A percentile compares a stretch with the other conserved stretches of the same genome.
Conservation (phyloP, 257 asterid species). For the Nyctanthes arbortristis region DNA sequence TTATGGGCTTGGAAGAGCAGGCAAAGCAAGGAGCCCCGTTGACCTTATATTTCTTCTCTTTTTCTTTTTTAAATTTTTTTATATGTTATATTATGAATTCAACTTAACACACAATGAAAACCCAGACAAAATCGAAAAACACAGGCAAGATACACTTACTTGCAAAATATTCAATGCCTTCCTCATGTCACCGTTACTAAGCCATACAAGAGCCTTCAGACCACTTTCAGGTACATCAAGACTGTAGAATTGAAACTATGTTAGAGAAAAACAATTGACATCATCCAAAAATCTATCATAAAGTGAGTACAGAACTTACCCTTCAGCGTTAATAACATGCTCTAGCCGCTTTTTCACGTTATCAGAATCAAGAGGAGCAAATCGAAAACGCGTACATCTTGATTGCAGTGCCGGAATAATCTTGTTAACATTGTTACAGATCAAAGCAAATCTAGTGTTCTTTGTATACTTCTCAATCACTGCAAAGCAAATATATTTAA, state of each 20-base stretch:
- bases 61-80: constrained; percentile 3
- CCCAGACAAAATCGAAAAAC: constrained; percentile 8
- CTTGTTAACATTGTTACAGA: constrained; percentile 96
- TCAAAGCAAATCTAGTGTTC: constrained; percentile 89
- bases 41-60: background rate
- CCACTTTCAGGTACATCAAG: constrained; percentile 90
- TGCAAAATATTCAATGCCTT: constrained; percentile 95
- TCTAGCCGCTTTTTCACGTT: constrained; percentile 81
- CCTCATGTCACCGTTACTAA: constrained; percentile 95
- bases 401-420: constrained; percentile 94
- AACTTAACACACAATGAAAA: background rate
- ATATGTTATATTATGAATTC: background rate
- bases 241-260: constrained; percentile 43
- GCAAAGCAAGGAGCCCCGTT: constrained; percentile 4
- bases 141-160: constrained; percentile 47
- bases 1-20: constrained; percentile 5
- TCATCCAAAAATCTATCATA: constrained; percentile 1
- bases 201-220: constrained; percentile 86
- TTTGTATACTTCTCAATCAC: constrained; percentile 95
- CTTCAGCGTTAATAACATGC: constrained; percentile 79
- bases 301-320: constrained; percentile 45
- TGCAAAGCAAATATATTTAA: constrained; percentile 39
- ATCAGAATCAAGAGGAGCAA: constrained; percentile 91
- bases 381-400: constrained; percentile 96
- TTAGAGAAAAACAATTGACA: constrained; percentile 15